Conservation (phyloP, 2,329 filamentous ascomycete species). For the Pestalotiopsis sp. region DNA sequence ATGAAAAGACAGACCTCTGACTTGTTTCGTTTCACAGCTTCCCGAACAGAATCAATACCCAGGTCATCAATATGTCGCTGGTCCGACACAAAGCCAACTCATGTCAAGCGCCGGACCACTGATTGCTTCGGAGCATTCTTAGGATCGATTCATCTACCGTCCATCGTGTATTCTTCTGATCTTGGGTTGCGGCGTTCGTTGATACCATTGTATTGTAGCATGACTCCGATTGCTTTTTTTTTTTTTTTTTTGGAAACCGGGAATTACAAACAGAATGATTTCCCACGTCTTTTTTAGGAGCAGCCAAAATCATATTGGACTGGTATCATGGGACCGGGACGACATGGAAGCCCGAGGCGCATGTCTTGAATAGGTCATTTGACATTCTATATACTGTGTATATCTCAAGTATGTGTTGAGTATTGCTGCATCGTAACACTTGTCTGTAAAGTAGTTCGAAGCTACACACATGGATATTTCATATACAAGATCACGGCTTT, state of each 20-base stretch:
- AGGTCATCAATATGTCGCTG: background rate
- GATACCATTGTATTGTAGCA: background rate
- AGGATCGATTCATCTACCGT: background rate
- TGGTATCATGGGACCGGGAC: background rate
- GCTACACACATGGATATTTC: no score
- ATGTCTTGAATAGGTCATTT: background rate
- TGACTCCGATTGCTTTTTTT: background rate
- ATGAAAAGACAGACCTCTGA: background rate
- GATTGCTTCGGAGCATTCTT: background rate
- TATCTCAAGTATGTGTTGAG: background rate
- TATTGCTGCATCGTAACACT: background rate
- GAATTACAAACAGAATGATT: background rate
- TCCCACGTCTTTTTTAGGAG: background rate
- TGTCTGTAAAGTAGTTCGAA: background rate
- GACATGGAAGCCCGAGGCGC: background rate
- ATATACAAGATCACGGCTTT: no score
- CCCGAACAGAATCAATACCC: slow-evolving; percentile 9
- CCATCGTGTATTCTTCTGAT: background rate
- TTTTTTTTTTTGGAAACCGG: background rate
- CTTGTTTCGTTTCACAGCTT: background rate
- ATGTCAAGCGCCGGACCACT: background rate
- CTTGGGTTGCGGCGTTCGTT: background rate
- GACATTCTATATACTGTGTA: background rate
- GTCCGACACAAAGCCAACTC: background rate
- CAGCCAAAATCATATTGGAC: background rate